Conservation (phyloP, 495 filamentous ascomycete genomes). For the Daldinia concentrica region DNA sequence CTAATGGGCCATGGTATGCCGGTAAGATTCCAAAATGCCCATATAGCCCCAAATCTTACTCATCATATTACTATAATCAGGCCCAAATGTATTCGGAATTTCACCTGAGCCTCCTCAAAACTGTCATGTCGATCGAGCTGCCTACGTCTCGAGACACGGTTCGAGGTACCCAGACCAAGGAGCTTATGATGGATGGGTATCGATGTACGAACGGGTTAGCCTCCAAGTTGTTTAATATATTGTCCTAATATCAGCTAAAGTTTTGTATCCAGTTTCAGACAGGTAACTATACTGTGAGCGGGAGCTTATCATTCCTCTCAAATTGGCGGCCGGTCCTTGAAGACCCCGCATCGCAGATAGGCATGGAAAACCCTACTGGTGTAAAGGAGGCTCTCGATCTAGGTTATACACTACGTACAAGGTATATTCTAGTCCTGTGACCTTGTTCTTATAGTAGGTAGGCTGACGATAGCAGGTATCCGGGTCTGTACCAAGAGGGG, state of each 20-base stretch:
- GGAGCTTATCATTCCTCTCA: constrained; percentile 58
- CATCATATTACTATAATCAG: constrained; percentile 30
- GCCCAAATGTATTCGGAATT: constrained; percentile 64
- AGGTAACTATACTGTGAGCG: constrained; percentile 54
- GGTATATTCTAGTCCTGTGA: constrained; percentile 11
- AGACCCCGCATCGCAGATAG: constrained; percentile 58
- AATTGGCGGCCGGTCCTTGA: constrained; percentile 63
- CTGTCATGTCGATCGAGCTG: constrained; percentile 64
- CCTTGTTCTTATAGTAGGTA: constrained; percentile 3
- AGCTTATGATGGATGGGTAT: constrained; percentile 62
- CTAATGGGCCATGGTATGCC: constrained; percentile 64
- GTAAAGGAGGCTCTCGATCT: constrained; percentile 62
- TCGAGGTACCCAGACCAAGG: constrained; percentile 65
- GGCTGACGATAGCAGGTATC: constrained; percentile 50
- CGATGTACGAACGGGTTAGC: constrained; percentile 55
- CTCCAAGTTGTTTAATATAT: neutral
- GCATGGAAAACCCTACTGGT: constrained; percentile 62
- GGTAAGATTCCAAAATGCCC: constrained; percentile 41
- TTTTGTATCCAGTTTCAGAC: constrained; percentile 50
- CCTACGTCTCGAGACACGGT: constrained; percentile 65
- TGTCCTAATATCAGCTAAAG: neutral
- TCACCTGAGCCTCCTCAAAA: constrained; percentile 57
- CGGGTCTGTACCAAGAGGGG: constrained; percentile 64
- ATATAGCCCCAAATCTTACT: neutral
- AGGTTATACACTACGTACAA: constrained; percentile 48